Evolutionary conservation across 257 asterid species (phyloP).

Genomic region (Solanum etuberosum): DNA sequence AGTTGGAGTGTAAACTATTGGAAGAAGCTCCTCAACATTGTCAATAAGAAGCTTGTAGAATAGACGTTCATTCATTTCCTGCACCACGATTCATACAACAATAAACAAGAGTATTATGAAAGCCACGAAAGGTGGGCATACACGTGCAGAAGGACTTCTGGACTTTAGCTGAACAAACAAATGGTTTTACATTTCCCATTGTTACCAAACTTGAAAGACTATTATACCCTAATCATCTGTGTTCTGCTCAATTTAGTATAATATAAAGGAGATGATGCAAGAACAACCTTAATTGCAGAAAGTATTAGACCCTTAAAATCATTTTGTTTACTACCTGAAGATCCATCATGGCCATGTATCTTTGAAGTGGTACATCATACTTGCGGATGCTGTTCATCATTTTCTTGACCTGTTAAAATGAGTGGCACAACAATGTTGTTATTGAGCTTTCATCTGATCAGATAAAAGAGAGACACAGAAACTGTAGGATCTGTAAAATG

Average conservation of each 20-base stretch:
- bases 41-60: conserved; percentile 94
- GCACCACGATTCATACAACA: neutral
- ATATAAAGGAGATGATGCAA: neutral
- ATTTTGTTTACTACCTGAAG: conserved; percentile 57
- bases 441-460: neutral
- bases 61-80: conserved; percentile 88
- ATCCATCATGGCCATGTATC: conserved; percentile 99
- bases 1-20: conserved; percentile 98
- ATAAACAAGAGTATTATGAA: neutral
- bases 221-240: neutral
- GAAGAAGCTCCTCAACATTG: conserved; percentile 94
- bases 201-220: neutral
- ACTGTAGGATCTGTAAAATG: neutral
- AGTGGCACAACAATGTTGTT: neutral
- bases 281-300: neutral
- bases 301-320: neutral
- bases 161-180: neutral
- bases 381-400: conserved; percentile 92
- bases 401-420: conserved; percentile 57
- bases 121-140: neutral
- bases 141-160: neutral
- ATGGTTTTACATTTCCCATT: neutral
- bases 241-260: neutral
- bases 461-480: neutral
- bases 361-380: conserved; percentile 87